Percentiles rank a stretch among this genome's conserved stretches.
These are phyloP conservation scores for Lagenidium sp. DNA, from an alignment of 352 stramenopile species.

Conservation along the genomic window DNA sequence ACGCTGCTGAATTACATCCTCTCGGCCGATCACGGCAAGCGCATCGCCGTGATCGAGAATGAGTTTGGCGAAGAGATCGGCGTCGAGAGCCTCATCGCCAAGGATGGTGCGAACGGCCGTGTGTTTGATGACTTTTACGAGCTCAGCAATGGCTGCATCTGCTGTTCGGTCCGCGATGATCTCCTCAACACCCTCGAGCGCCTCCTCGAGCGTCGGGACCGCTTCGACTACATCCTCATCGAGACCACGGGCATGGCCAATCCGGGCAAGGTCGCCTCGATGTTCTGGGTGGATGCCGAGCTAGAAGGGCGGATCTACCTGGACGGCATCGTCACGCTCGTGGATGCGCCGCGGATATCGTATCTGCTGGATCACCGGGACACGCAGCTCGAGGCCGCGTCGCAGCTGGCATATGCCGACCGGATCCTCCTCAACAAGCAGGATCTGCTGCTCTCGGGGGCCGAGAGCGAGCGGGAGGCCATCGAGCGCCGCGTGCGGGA, in stretches of 20 bases:
- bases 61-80: constrained; percentile 94
- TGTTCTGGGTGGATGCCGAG: constrained; percentile 95
- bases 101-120: constrained; percentile 30
- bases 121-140: constrained; percentile 85
- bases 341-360: constrained; percentile 92
- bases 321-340: constrained; percentile 95
- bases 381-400: constrained; percentile 12
- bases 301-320: constrained; percentile 51
- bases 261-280: constrained; percentile 91
- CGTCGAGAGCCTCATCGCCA: constrained; percentile 90
- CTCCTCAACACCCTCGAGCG: constrained; percentile 74
- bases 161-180: constrained; percentile 94
- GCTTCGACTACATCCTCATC: constrained; percentile 91
- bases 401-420: constrained; percentile 97
- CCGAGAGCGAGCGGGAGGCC: constrained; percentile 25
- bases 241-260: constrained; percentile 94
- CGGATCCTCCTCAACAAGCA: constrained; percentile 98
- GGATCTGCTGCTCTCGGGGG: constrained; percentile 82
- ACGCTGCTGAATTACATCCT: constrained; percentile 98
- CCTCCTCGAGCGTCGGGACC: constrained; percentile 70
- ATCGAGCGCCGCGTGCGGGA: constrained; percentile 32
- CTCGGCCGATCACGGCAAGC: constrained; percentile 85
- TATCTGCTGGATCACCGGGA: constrained; percentile 55
- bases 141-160: constrained; percentile 97
- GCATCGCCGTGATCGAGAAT: constrained; percentile 98